These are phyloP conservation scores for Candida maesae DNA, from an alignment of 805 yeast genomes.

Conservation along the genomic window DNA sequence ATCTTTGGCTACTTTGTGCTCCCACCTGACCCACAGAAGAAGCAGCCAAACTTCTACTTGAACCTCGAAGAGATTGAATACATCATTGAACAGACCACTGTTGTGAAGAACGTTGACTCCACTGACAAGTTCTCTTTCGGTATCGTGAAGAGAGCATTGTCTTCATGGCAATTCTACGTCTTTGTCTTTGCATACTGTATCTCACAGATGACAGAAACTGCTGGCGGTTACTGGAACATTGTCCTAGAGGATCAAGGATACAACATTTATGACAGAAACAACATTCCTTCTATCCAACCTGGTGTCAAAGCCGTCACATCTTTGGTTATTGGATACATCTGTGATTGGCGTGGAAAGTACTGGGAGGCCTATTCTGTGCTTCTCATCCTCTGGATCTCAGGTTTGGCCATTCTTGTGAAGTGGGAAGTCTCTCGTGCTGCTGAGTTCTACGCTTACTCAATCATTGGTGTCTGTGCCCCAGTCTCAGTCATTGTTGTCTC, in stretches of 20 bases:
- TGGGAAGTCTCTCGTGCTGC: slow-evolving; percentile 19
- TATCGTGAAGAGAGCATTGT: slow-evolving; percentile 18
- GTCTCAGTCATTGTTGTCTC: slow-evolving; percentile 19
- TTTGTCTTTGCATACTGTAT: slow-evolving; percentile 17
- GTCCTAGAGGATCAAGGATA: slow-evolving; percentile 22
- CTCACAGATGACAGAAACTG: slow-evolving; percentile 13
- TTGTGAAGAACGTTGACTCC: slow-evolving; percentile 17
- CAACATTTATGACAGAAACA: slow-evolving; percentile 23
- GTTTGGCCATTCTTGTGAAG: slow-evolving; percentile 13
- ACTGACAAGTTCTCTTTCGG: slow-evolving; percentile 14
- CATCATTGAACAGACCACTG: slow-evolving; percentile 11
- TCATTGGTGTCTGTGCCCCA: slow-evolving; percentile 18
- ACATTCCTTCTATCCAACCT: slow-evolving; percentile 18
- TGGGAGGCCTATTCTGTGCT: slow-evolving; percentile 13
- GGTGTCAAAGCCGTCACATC: slow-evolving; percentile 21
- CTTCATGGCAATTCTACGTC: slow-evolving; percentile 21
- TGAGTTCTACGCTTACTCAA: slow-evolving; percentile 16
- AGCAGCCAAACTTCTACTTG: slow-evolving; percentile 16
- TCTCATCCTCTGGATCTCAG: slow-evolving; percentile 14
- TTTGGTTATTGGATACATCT: slow-evolving; percentile 16
- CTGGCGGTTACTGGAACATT: slow-evolving; percentile 15
- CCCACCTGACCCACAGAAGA: slow-evolving; percentile 38
- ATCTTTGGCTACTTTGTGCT: slow-evolving; percentile 41
- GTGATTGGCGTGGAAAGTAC: slow-evolving; percentile 22
- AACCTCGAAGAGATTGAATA: slow-evolving; percentile 16